phyloP scores from a whole-genome alignment of 2,329 filamentous ascomycete species.

The Fusarium nisikadoi region DNA sequence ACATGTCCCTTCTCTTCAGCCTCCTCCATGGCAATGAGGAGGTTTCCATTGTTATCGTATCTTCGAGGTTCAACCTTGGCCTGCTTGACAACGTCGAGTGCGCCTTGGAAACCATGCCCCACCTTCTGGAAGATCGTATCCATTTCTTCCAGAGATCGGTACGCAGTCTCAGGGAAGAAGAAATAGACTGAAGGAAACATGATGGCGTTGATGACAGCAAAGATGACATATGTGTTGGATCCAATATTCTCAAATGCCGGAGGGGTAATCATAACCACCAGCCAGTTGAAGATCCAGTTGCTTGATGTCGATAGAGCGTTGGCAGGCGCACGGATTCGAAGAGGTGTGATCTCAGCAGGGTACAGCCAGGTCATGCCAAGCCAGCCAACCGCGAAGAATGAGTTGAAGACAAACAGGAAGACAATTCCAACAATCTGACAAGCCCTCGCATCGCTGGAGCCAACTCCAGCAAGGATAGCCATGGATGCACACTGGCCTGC shows the following conservation, averaged over 20 bases:
- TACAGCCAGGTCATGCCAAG: conserved; percentile 72
- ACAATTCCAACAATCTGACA: conserved; percentile 71
- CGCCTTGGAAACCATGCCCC: conserved; percentile 51
- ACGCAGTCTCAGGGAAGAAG: conserved; percentile 73
- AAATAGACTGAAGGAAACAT: conserved; percentile 69
- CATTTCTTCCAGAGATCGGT: conserved; percentile 73
- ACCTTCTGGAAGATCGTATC: conserved; percentile 71
- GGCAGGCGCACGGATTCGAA: conserved; percentile 72
- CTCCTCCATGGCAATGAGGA: conserved; percentile 60
- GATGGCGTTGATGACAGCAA: conserved; percentile 71
- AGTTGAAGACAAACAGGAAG: conserved; percentile 72
- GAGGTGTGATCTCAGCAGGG: conserved; percentile 73
- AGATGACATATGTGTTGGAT: conserved; percentile 70
- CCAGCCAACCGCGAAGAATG: conserved; percentile 69
- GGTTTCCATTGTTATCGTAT: conserved; percentile 69
- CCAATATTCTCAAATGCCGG: conserved; percentile 68
- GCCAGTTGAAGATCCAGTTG: conserved; percentile 73
- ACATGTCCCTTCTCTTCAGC: conserved; percentile 51
- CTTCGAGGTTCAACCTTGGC: conserved; percentile 61
- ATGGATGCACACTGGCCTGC: conserved; percentile 71
- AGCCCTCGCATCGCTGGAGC: conserved; percentile 57
- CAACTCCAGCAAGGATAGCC: conserved; percentile 69
- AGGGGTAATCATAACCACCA: conserved; percentile 72
- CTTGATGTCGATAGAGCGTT: conserved; percentile 65
- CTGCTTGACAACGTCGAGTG: conserved; percentile 51